Base-by-base conservation (phyloP, 768 basidiomycete genomes). In the Mycena haematopus region DNA sequence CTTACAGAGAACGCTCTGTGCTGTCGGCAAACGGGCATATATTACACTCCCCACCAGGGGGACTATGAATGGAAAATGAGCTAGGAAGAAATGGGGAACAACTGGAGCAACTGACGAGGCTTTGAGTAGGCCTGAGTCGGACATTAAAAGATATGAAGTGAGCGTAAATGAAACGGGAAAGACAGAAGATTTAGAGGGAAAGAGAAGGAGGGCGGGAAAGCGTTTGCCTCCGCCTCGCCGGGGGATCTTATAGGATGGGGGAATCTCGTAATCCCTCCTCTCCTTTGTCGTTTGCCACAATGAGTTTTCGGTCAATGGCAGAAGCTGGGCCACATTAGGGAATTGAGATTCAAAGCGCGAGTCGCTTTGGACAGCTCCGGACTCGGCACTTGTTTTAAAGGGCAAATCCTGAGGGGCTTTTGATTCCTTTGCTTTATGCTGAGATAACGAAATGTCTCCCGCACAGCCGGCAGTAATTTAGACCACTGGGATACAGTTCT, bases 331-430 rank as follows among this genome's bases (percentile, higher is more conserved):
- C 29, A 31, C 49, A 33, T 85, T 64, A 83, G 76, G 73, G 93
- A 90, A 77, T 86, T 90, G 93, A 91, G 56, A 93, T 69, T 21
- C 31, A 31, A 29, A 50, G 29, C 27, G 29, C 29, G 50, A 31
- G 31, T 33, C 31, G 31, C 50, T 51, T 51, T 50, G 27, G n/a
- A 31, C 4, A 31, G 29, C 29, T 31, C 9, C 9, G 29, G 29
- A 31, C 4, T 31, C 29, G 9, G 29, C 9, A 9, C 29, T 31
- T 31, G 29, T 10, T 17, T 24, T 45, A 21, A 24, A 22, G 3
- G 40, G 40, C 40, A 36, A 17, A 3, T 42, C 21, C 42, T 33
- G 31, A 33, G 31, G 11, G 13, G 36, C 4, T 31, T 31, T 31
- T 31, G 29, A 31, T 31, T 4, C 29, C 29, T 31, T 31, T 31